Base-by-base conservation (phyloP, 352 stramenopile genomes). In the Saprolegnia diclina region DNA sequence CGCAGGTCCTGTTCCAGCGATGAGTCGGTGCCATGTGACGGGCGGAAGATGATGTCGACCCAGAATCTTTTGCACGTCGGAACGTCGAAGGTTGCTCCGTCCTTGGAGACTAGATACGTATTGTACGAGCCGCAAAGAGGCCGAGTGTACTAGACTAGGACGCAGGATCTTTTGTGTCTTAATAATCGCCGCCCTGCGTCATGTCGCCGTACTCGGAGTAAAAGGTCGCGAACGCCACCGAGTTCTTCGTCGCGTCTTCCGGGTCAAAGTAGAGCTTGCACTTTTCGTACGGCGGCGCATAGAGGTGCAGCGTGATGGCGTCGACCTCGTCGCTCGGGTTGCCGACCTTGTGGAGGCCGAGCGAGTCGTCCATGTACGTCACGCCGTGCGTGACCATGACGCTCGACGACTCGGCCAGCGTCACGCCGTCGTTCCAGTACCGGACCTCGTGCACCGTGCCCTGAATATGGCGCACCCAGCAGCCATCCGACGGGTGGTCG, bases 281-380 rank as follows among this genome's bases (percentile, higher is more conserved):
- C 70, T 91, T 88, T 24, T 94, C 76, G 75, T 97, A 97, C 45
- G 93, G 93, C 64, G 93, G 93, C 44, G 84, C 82, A 72, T 98
- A 98, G 1, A 98, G 71, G 71, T 98, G 93, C 73, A 98, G 79
- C 5, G 93, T 96, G 65, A 97, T 87, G 19, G 93, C 88, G 50
- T 90, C 81, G 16, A 77, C 65, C 54, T 88, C 74, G 19, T 71
- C 53, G 55, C 81, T 71, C 21, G 80, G 81, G 71, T 95, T 94
- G 24, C 86, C 89, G 14, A 98, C 82, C 65, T 97, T 97, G 85
- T 98, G 93, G 66, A 97, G 85, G 29, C 91, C 91, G 18, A 95
- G 80, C 44, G 79, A 88, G 78, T 98, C 90, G 74, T 96, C 91
- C 83, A 96, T 96, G 76, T 96, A 96, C 0, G 83, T 90, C 40